A percentile compares a stretch with the other conserved stretches of the same genome.
phyloP scores from a whole-genome alignment of 192 early-diverging fungal genomes.

The Helicostylum pulchrum region DNA sequence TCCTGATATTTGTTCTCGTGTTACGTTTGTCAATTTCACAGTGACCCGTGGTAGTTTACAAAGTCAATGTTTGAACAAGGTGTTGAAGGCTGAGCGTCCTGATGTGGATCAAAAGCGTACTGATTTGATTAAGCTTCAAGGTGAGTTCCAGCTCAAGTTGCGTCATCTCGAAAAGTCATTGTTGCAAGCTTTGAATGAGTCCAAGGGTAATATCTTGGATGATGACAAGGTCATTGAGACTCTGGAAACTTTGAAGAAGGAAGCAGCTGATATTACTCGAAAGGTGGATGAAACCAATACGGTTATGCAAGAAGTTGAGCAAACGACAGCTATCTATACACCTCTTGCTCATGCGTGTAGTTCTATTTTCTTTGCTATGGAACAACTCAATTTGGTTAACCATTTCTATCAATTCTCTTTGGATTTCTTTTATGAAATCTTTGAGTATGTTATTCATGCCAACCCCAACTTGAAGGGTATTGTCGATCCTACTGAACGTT shows the following conservation, averaged over 20 bases:
- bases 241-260: conserved; percentile 92
- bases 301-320: conserved; percentile 93
- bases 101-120: conserved; percentile 93
- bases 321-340: conserved; percentile 84
- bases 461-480: conserved; percentile 64
- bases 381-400: conserved; percentile 84
- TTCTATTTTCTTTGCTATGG: conserved; percentile 95
- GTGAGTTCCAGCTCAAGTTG: conserved; percentile 92
- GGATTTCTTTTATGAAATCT: conserved; percentile 93
- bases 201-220: conserved; percentile 96
- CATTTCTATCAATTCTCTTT: conserved; percentile 99
- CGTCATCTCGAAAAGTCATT: conserved; percentile 92
- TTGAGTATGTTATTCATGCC: conserved; percentile 78
- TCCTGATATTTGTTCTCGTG: conserved; percentile 95
- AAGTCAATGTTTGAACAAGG: conserved; percentile 95
- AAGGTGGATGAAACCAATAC: conserved; percentile 94
- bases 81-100: conserved; percentile 91
- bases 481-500: conserved; percentile 64
- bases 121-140: conserved; percentile 91
- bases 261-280: conserved; percentile 89
- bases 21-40: conserved; percentile 99
- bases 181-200: conserved; percentile 88
- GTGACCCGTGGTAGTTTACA: conserved; percentile 94
- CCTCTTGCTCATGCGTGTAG: conserved; percentile 90
- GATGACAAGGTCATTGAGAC: conserved; percentile 94